Evolutionary conservation across 192 early-diverging fungal species (phyloP).

Genomic region (Cladochytrium replicatum): DNA sequence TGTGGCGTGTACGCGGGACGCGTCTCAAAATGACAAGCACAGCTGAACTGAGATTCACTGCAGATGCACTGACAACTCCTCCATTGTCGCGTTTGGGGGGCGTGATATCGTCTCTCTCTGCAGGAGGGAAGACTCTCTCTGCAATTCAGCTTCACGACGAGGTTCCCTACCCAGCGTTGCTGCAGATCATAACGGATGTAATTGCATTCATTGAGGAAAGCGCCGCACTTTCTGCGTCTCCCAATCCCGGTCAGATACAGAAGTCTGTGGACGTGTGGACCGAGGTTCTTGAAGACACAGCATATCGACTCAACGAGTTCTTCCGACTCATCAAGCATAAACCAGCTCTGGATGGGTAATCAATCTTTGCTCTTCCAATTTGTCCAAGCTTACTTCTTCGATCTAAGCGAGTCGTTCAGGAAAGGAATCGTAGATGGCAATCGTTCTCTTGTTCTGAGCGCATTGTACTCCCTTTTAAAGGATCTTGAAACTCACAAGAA

Average conservation of each 20-base stretch:
- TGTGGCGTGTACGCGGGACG: too few relatives aligned
- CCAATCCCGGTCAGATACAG: background rate
- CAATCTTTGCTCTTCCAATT: background rate
- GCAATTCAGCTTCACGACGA: constrained; percentile 51
- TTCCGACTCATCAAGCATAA: constrained; percentile 40
- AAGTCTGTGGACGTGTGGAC: constrained; percentile 27
- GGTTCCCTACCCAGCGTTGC: constrained; percentile 25
- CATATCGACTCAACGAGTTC: constrained; percentile 30
- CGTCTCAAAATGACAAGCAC: background rate
- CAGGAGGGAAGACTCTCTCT: constrained; percentile 18
- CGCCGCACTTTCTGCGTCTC: constrained; percentile 15
- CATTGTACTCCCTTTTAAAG: constrained; percentile 36
- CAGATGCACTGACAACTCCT: background rate
- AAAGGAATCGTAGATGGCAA: constrained; percentile 27
- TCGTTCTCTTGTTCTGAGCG: constrained; percentile 23
- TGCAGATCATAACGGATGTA: constrained; percentile 34
- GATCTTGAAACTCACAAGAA: constrained; percentile 43
- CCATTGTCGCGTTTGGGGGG: background rate
- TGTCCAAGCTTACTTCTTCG: background rate
- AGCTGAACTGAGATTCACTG: background rate
- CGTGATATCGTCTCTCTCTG: background rate
- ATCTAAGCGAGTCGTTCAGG: constrained; percentile 22
- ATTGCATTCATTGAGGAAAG: constrained; percentile 36
- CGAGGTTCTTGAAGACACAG: constrained; percentile 39
- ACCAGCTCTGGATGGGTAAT: constrained; percentile 10